Base-by-base conservation (phyloP, 257 asterid genomes). In the Parsonsia alboflavescens region DNA sequence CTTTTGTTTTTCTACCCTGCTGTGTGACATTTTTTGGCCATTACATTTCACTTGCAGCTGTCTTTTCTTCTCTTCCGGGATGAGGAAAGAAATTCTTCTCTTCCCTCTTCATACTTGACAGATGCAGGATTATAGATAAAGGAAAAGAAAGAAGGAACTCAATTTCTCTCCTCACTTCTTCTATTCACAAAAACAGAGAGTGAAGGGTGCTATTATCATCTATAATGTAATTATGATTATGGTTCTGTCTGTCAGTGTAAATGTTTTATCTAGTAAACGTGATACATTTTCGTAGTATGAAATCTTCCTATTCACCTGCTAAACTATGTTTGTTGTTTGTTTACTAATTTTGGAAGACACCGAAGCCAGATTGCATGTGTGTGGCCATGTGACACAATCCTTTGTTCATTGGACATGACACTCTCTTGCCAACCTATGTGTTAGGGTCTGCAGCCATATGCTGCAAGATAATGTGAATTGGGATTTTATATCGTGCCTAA, bases 171-270 rank as follows among this genome's bases (percentile, higher is more conserved):
- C 66, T 52, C 68, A 36, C 52, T 48, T 72, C 68, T 71, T 71
- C 68, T 26, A 59, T 39, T 75, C 33, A 65, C 42, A 71, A 22
- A 71, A 66, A 36, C 54, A 52, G 33, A 68, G 30, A 68, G 46
- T 54, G 42, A 22, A 36, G 72, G 42, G 17, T 69, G 46, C 64
- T 44, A 64, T 63, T 30, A 44, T 44, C 33, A 24, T 74, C 75
- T 45, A 56, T 73, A 77, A 68, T 83, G 81, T 80, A 83, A 83
- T 78, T 83, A 75, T 68, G 62, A 45, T 80, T 76, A 33, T 33
- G 39, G 3, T 33, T 33, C 39, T 50, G 64, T 26, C 54, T 50
- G 56, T 21, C 54, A 45, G 42, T 50, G 74, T 64, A 74, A 73
- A 66, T 76, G 7, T 44, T 48, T 41, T 15, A 36, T 65, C 66